Base-by-base conservation (phyloP, 139 green algal genomes). In the Astrephomene gubernaculifera region DNA sequence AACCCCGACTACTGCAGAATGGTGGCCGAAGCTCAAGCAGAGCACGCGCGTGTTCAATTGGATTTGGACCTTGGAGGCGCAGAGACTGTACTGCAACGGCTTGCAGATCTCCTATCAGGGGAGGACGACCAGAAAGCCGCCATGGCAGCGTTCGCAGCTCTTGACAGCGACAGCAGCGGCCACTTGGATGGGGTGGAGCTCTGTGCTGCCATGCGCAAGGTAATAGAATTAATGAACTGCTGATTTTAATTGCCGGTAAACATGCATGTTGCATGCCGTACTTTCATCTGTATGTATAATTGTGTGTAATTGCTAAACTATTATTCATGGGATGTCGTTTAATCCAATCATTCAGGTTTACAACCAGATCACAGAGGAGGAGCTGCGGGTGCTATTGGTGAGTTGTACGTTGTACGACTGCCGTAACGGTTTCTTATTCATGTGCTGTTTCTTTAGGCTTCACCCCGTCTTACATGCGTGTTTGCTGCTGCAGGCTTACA, bases 131-230 rank as follows among this genome's bases (percentile, higher is more conserved):
- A 31, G 31, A 19, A 45, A 35, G 8, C 10, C 12, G 14, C 74
- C 1, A 43, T 43, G 14, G 65, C 4, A 17, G 65, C 79, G 8
- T 86, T 69, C 17, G 25, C 4, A 17, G 24, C 27, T 1, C 0
- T 79, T 1, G 79, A 86, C 25, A 3, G 4, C 49, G 79, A 86
- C 24, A 44, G 79, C 49, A 79, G 65, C 29, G 65, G 79, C 25
- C 52, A 65, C n/a, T 33, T 86, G 65, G 79, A 86, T 25, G 63
- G 78, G 17, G 31, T 63, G 12, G 78, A 84, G 43, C 44, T 84
- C 8, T 84, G 78, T 24, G 63, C 19, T 1, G 78, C 78, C 0
- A 36, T 84, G 44, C 61, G 63, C 5, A 36, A 72, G 76, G 76
- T 71, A 29, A 64, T 35, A 35, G 49, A 17, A 27, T 27, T 33